Conservation (phyloP, 176 grass and related monocot genomes). For the Triticum timopheevii region DNA sequence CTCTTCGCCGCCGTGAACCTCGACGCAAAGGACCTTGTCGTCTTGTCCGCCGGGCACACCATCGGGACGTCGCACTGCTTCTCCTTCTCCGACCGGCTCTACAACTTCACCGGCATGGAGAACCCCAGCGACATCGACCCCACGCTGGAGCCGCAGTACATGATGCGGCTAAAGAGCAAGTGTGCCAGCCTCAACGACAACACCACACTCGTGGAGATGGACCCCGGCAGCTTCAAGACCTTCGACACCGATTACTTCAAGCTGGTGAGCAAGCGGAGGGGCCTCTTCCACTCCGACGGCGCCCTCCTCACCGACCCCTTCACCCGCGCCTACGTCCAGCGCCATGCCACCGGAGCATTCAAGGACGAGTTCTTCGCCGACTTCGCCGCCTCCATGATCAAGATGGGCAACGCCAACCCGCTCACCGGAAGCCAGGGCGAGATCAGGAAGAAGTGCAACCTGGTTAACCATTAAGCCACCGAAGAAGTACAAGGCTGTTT, state of each 20-base stretch:
- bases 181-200: conserved; percentile 61
- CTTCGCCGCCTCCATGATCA: conserved; percentile 64
- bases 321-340: conserved; percentile 63
- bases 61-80: conserved; percentile 80
- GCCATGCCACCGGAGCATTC: conserved; percentile 36
- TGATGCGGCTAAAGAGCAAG: conserved; percentile 35
- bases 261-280: conserved; percentile 55
- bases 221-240: conserved; percentile 79
- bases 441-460: conserved; percentile 70
- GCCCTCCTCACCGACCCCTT: conserved; percentile 50
- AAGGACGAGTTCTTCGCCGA: conserved; percentile 63
- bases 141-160: conserved; percentile 50
- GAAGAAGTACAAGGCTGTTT: not conserved
- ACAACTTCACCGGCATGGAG: conserved; percentile 81
- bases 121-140: conserved; percentile 58
- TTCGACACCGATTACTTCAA: conserved; percentile 73
- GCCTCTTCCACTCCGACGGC: conserved; percentile 80
- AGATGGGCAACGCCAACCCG: conserved; percentile 54
- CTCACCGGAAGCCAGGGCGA: conserved; percentile 60
- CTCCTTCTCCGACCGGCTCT: conserved; percentile 57
- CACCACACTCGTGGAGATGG: conserved; percentile 82
- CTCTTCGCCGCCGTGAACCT: conserved; percentile 58
- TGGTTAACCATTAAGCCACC: conserved; percentile 36
- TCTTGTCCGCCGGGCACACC: conserved; percentile 78
- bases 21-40: conserved; percentile 75